Base-by-base conservation (phyloP, 2,329 filamentous ascomycete species). In the Cercospora zeae-maydis region DNA sequence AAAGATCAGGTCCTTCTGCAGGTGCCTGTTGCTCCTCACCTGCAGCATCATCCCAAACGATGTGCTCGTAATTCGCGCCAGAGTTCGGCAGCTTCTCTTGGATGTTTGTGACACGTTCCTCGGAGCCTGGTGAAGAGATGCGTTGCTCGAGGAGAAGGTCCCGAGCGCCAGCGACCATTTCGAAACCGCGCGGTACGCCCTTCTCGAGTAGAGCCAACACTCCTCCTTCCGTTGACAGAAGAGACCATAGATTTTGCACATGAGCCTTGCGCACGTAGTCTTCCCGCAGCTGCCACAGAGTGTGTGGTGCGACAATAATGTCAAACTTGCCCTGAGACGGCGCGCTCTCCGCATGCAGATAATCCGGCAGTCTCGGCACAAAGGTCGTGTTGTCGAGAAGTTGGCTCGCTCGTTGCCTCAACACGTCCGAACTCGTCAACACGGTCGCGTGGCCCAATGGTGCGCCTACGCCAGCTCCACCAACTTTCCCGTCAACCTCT, bases 341-440 rank as follows among this genome's bases (percentile, higher is more conserved):
- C 34, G 79, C 84, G 62, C 87, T 80, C 21, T 83, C 80, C 61
- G 88, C 80, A 19, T 83, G 81, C 27, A 92, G 77, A 67, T 93
- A 92, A 72, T 98, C 92, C 0, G 95, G 95, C n/a, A 98, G 79
- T 3, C 93, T 87, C 7, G 93, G 93, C 7, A 99, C 82, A 73
- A 99, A 97, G 0, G 90, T 96, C 0, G 95, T 98, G 74, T 97
- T 89, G 37, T 96, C 84, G 11, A 99, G 80, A 66, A 98, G 84
- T 16, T 81, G 82, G 67, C 92, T 91, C 24, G 92, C 82, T 33
- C 92, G 88, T 61, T 90, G 82, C 16, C 92, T 86, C 30, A 99
- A 80, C 2, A 86, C 79, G 65, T 92, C 86, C 0, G 91, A 90
- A 0, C 88, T 92, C 1, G 90, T 86, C 2, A 98, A 79, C 1